These are phyloP conservation scores for Glycine latifolia DNA, from an alignment of 306 rosid species.

Conservation along the genomic window DNA sequence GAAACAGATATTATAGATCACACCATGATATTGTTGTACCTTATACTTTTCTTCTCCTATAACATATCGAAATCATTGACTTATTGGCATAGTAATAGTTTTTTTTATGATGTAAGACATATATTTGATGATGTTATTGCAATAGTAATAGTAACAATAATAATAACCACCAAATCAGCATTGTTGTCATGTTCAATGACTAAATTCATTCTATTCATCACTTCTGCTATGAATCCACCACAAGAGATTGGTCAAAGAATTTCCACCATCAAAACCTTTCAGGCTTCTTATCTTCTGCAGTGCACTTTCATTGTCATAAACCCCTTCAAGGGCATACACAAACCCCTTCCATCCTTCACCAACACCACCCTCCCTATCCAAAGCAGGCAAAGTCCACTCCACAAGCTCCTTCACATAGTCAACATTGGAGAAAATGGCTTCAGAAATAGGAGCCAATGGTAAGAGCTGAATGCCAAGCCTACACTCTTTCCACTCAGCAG, in stretches of 20 bases:
- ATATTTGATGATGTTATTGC: too few species aligned
- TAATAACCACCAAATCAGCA: slow-evolving; percentile 50
- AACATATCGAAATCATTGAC: neutral
- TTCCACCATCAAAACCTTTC: slow-evolving; percentile 80
- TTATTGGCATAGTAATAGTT: neutral
- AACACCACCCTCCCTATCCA: slow-evolving; percentile 75
- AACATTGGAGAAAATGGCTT: slow-evolving; percentile 65
- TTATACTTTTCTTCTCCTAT: neutral
- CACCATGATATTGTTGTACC: neutral
- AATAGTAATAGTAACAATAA: neutral
- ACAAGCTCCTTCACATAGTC: slow-evolving; percentile 73
- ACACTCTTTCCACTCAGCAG: slow-evolving; percentile 78
- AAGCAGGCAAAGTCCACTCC: slow-evolving; percentile 76
- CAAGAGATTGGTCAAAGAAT: slow-evolving; percentile 69
- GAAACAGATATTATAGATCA: neutral
- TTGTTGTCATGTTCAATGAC: neutral
- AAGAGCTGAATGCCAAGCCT: slow-evolving; percentile 84
- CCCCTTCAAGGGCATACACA: slow-evolving; percentile 67
- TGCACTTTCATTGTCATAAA: slow-evolving; percentile 65
- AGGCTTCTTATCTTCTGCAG: slow-evolving; percentile 57
- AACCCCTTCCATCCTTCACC: slow-evolving; percentile 97
- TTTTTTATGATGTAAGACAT: too few species aligned
- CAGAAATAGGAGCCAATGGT: slow-evolving; percentile 76
- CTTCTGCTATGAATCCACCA: slow-evolving; percentile 94
- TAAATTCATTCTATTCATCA: neutral